Evolutionary conservation across 2,329 filamentous ascomycete genomes (phyloP).

Genomic region (Nakataea oryzae): DNA sequence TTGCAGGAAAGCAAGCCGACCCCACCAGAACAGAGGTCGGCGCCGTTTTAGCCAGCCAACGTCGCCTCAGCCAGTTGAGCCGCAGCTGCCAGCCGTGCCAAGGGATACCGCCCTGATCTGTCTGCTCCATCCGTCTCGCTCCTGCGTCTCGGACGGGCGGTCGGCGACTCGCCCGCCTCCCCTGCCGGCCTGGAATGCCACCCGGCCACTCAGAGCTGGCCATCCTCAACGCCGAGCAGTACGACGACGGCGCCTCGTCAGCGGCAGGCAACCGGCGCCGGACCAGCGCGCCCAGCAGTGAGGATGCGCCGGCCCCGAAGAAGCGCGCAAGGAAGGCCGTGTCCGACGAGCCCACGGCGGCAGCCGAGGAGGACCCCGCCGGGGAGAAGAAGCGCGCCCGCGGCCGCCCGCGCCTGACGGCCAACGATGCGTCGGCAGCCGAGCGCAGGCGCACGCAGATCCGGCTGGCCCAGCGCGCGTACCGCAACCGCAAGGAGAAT

Average conservation of each 20-base stretch:
- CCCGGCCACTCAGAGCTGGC: conserved; percentile 23
- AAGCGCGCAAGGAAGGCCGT: conserved; percentile 7
- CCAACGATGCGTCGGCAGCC: conserved; percentile 65
- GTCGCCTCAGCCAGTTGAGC: background rate
- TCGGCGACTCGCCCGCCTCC: no score
- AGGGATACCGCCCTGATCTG: no score
- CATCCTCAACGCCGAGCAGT: conserved; percentile 37
- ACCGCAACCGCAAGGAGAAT: conserved; percentile 74
- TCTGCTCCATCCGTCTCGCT: background rate
- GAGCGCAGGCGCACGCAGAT: conserved; percentile 85
- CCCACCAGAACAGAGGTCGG: background rate
- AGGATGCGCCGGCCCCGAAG: conserved; percentile 11
- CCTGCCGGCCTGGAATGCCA: no score
- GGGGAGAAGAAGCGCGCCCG: conserved; percentile 48
- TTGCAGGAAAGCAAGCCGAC: background rate
- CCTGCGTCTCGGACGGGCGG: no score
- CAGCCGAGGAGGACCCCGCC: conserved; percentile 13
- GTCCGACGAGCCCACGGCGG: background rate
- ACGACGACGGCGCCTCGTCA: conserved; percentile 22
- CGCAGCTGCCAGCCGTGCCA: no score
- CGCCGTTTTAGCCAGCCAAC: background rate
- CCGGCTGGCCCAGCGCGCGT: conserved; percentile 74
- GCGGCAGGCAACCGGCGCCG: background rate
- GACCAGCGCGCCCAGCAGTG: background rate
- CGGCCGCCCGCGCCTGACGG: conserved; percentile 65